phyloP scores from a whole-genome alignment of 441 rosid species.

The Adansonia madagascariensis region DNA sequence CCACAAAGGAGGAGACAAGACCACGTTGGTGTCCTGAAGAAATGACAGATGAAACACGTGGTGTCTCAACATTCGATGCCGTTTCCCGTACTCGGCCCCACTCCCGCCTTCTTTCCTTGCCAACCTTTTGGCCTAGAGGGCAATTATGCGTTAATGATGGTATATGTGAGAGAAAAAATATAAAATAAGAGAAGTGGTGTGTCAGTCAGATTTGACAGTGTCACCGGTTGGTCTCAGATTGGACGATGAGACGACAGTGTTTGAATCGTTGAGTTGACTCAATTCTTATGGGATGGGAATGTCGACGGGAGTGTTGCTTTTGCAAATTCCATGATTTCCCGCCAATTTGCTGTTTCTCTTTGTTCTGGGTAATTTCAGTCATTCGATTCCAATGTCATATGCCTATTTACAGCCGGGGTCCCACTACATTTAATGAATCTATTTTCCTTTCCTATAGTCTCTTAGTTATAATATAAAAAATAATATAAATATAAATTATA shows the following conservation, averaged over 20 bases:
- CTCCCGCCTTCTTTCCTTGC: neutral
- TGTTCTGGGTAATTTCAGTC: neutral
- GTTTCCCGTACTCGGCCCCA: neutral
- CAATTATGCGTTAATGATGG: conserved; percentile 38
- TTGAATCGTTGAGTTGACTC: conserved; percentile 20
- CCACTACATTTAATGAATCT: neutral
- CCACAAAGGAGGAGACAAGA: conserved; percentile 12
- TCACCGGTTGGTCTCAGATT: conserved; percentile 17
- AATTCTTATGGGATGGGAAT: neutral
- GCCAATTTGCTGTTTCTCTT: neutral
- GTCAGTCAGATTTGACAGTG: conserved; percentile 36
- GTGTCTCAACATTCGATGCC: neutral
- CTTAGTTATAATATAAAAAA: too few relatives aligned
- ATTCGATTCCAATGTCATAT: neutral
- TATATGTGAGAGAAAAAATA: neutral
- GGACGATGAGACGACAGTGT: neutral
- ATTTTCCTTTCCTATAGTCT: too few relatives aligned
- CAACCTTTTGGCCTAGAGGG: neutral
- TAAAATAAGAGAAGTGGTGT: neutral
- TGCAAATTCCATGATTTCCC: neutral
- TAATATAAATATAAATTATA: too few relatives aligned
- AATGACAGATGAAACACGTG: conserved; percentile 22
- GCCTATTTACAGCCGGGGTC: neutral
- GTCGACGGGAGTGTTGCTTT: neutral
- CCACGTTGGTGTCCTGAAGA: conserved; percentile 18